Evolutionary conservation across 306 rosid genomes (phyloP).

Genomic region (Quercus agrifolia): DNA sequence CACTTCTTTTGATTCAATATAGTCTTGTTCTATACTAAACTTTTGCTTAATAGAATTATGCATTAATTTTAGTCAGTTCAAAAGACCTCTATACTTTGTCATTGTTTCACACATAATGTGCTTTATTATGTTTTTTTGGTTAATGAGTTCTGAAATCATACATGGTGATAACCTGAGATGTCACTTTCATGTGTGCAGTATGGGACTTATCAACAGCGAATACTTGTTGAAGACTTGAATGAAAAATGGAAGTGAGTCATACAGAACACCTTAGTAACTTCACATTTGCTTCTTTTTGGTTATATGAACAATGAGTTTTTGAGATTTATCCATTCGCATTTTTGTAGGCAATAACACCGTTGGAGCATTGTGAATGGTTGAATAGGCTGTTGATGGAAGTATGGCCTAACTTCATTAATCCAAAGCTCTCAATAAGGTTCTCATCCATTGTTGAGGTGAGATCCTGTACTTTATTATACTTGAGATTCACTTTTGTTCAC

Average conservation of each 20-base stretch:
- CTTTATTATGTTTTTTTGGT: neutral
- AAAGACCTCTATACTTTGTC: neutral
- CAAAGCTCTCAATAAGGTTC: conserved; percentile 70
- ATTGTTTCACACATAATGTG: neutral
- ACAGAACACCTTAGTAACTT: conserved; percentile 56
- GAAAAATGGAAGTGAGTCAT: conserved; percentile 79
- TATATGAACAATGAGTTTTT: neutral
- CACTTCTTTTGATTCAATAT: neutral
- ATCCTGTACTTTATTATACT: neutral
- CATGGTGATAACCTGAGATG: conserved; percentile 19
- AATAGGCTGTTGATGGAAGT: conserved; percentile 74
- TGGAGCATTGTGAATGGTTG: conserved; percentile 97
- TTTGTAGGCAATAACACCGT: conserved; percentile 71
- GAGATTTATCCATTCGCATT: conserved; percentile 10
- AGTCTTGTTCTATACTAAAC: neutral
- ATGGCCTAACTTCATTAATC: conserved; percentile 64
- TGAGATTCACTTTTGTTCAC: conserved; percentile 13
- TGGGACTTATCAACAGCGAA: conserved; percentile 71
- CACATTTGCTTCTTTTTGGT: neutral
- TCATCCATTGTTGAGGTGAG: conserved; percentile 78
- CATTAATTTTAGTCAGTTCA: neutral
- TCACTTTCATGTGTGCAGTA: conserved; percentile 55
- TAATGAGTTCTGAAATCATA: conserved; percentile 4
- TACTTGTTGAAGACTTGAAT: conserved; percentile 80
- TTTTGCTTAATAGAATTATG: neutral